Evolutionary conservation across 2,329 filamentous ascomycete species (phyloP).

Genomic region (Calonectria henricotiae): DNA sequence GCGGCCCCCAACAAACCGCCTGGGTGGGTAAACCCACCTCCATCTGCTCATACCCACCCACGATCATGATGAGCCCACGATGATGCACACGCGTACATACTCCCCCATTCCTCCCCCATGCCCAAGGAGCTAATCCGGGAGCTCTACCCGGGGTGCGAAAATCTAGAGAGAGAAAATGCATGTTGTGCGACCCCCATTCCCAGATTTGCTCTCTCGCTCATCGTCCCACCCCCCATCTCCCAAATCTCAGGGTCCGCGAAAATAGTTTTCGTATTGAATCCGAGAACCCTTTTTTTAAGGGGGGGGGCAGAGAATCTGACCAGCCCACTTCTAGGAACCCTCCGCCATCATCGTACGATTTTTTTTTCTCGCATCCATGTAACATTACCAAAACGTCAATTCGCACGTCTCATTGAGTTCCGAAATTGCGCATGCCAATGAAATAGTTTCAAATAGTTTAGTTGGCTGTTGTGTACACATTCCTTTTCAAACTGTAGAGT

Average conservation of each 20-base stretch:
- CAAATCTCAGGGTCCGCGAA: background rate
- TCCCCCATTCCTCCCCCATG: background rate
- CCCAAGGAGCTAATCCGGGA: background rate
- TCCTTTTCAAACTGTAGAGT: background rate
- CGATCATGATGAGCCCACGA: constrained; percentile 10
- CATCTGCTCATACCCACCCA: background rate
- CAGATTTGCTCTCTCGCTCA: background rate
- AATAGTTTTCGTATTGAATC: constrained; percentile 10
- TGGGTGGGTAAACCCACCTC: background rate
- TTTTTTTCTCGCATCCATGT: background rate
- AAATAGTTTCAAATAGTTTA: background rate
- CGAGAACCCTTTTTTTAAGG: background rate
- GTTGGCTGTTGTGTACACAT: background rate
- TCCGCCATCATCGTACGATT: constrained; percentile 12
- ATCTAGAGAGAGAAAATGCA: background rate
- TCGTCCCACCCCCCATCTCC: background rate
- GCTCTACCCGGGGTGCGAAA: background rate
- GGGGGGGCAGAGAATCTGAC: background rate
- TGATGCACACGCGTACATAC: constrained; percentile 2
- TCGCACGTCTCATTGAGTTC: background rate
- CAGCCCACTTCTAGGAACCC: background rate
- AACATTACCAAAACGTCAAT: background rate
- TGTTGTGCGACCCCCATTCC: background rate
- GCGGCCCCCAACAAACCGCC: background rate
- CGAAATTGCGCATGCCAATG: too few species aligned